These are phyloP conservation scores for Hyaloscypha hepaticicola DNA, from an alignment of 495 filamentous ascomycete genomes.

Conservation along the genomic window DNA sequence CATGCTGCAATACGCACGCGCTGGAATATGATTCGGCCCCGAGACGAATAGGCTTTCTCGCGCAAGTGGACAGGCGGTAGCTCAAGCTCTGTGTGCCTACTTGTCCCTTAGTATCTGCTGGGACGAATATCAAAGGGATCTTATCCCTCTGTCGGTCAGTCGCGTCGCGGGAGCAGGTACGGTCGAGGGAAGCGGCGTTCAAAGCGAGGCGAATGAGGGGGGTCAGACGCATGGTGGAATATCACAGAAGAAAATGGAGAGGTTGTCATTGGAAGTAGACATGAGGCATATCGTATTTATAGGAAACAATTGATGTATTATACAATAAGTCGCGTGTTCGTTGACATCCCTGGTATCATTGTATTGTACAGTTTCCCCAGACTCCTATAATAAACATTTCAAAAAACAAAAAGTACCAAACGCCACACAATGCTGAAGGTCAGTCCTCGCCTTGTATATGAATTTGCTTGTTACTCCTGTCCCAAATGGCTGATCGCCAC, in stretches of 20 bases:
- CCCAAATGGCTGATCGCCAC: constrained; percentile 6
- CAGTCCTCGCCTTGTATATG: constrained; percentile 8
- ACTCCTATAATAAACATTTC: constrained; percentile 9
- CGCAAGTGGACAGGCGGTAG: constrained; percentile 1
- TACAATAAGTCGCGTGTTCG: constrained; percentile 27
- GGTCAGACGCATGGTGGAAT: no score
- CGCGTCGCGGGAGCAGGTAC: constrained; percentile 16
- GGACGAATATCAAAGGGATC: constrained; percentile 20
- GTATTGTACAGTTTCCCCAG: constrained; percentile 7
- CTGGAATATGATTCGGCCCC: neutral
- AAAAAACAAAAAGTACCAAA: constrained; percentile 14
- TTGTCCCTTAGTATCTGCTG: constrained; percentile 23
- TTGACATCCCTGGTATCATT: constrained; percentile 22
- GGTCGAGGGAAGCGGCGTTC: constrained; percentile 18
- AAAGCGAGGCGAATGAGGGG: constrained; percentile 12
- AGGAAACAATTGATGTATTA: constrained; percentile 23
- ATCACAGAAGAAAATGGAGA: constrained; percentile 15
- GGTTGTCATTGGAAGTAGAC: constrained; percentile 3
- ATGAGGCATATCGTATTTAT: constrained; percentile 1
- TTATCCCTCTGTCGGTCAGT: constrained; percentile 17
- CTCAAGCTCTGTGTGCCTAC: constrained; percentile 22
- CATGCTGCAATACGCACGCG: neutral
- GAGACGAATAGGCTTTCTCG: neutral
- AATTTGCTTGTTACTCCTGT: constrained; percentile 6
- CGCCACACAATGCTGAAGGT: constrained; percentile 14